phyloP scores from a whole-genome alignment of 2,329 filamentous ascomycete genomes.

The Phyllosticta citribraziliensis region DNA sequence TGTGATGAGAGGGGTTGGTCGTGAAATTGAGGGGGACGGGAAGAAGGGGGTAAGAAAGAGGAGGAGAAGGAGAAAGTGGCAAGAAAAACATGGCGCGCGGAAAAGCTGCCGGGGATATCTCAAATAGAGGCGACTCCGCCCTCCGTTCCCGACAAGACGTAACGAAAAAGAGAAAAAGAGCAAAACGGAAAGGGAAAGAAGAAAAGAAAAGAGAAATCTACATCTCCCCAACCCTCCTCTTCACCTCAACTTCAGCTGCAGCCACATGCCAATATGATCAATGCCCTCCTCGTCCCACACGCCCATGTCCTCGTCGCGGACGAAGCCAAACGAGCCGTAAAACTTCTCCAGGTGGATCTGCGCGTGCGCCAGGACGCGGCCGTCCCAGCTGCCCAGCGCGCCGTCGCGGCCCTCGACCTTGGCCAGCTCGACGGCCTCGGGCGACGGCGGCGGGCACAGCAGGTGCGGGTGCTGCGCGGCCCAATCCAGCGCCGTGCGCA shows the following conservation, averaged over 20 bases:
- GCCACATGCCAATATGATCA: slow-evolving; percentile 66
- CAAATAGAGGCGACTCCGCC: not conserved
- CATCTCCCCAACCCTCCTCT: not conserved
- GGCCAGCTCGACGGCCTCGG: slow-evolving; percentile 33
- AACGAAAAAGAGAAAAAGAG: not conserved
- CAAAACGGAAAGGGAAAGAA: no score
- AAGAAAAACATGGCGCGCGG: not conserved
- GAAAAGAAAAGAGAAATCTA: not conserved
- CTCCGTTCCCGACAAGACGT: not conserved
- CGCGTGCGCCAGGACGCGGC: slow-evolving; percentile 70
- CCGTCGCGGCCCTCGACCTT: slow-evolving; percentile 33
- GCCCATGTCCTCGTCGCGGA: slow-evolving; percentile 6
- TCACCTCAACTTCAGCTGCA: slow-evolving; percentile 27
- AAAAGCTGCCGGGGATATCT: not conserved
- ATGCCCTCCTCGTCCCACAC: slow-evolving; percentile 10
- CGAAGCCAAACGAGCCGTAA: slow-evolving; percentile 66
- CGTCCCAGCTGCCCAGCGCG: slow-evolving; percentile 51
- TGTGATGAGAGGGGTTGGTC: no score
- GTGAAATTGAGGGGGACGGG: no score
- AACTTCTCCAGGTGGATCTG: slow-evolving; percentile 55
- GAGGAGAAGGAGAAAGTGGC: not conserved
- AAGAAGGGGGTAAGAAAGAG: not conserved
- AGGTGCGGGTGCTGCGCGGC: slow-evolving; percentile 48
- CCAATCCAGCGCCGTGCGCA: slow-evolving; percentile 61
- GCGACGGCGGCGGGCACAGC: slow-evolving; percentile 30